These are phyloP conservation scores for Microsporum canis DNA, from an alignment of 2,329 filamentous ascomycete species.

Conservation along the genomic window DNA sequence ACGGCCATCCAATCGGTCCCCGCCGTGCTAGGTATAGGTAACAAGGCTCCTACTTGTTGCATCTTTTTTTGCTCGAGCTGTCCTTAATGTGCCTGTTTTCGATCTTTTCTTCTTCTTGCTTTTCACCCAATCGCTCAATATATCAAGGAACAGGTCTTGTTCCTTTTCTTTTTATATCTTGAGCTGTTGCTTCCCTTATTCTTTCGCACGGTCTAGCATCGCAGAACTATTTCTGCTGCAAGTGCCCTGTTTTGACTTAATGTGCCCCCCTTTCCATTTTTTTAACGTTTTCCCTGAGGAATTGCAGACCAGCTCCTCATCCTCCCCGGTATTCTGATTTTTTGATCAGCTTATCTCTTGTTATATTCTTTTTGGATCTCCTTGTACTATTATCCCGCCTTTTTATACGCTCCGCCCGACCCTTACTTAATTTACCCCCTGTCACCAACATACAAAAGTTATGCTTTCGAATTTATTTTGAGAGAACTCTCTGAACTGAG, in stretches of 20 bases:
- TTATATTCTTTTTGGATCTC: background rate
- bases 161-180: background rate
- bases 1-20: conserved; percentile 6
- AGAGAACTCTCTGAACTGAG: background rate
- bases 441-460: background rate
- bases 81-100: background rate
- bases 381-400: background rate
- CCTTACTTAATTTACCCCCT: background rate
- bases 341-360: background rate
- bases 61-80: background rate
- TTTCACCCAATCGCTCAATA: background rate
- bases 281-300: background rate
- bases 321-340: background rate
- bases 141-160: background rate
- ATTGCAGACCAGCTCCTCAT: background rate
- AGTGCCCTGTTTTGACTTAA: background rate
- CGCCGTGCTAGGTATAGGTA: conserved; percentile 15
- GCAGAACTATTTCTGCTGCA: background rate
- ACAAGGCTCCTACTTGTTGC: conserved; percentile 2
- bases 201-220: background rate
- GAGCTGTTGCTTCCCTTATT: background rate
- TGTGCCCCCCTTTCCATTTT: too few species aligned
- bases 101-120: background rate
- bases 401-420: background rate
- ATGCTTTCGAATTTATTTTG: background rate